Evolutionary conservation across 75 land plant genomes (phyloP), one percentile per base, ranked within the genome.

Genomic region (Cupressus sempervirens): DNA sequence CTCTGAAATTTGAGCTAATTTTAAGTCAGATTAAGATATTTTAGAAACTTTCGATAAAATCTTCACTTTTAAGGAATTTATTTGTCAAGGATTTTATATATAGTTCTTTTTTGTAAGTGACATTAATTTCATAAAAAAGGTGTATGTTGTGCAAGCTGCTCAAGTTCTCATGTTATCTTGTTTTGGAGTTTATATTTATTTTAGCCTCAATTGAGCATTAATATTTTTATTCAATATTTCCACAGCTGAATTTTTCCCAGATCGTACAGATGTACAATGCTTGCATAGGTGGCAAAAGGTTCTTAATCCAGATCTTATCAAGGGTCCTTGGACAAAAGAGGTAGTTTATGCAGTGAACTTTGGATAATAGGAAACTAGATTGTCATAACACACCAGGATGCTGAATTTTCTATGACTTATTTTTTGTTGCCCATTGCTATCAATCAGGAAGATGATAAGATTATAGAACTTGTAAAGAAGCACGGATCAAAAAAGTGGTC

Each of bases 251-350:
- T 94, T 90, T 82, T 94, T 96, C 74, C 83, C 87, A 56, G 96
- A 92, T 45, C 89, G 98, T 12, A 96, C 95, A 14, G 98, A 96
- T 86, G 98, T 96, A 1, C 98, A 96, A 40, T 96, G 98, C 88
- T 83, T 96, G 70, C 98, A 96, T 83, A 88, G 98, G 45, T 96
- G 98, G 98, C 98, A 96, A 84, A 96, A 96, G 87, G 98, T 96
- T 43, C 81, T 96, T 65, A 94, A 96, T 92, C 98, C 98, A 79
- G 92, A 92, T n/a, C 92, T 96, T 82, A 89, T 96, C 38, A 96
- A 96, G 87, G 98, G 98, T 23, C 96, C 96, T 58, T 96, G 98
- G 98, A 90, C 96, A 32, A 96, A 96, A 88, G 98, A 96, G 93
- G 98, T 95, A 40, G 73, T 58, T 35, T 56, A 82, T 32, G 36